phyloP scores from a whole-genome alignment of 257 asterid species.

The Oldenlandia corymbosa region DNA sequence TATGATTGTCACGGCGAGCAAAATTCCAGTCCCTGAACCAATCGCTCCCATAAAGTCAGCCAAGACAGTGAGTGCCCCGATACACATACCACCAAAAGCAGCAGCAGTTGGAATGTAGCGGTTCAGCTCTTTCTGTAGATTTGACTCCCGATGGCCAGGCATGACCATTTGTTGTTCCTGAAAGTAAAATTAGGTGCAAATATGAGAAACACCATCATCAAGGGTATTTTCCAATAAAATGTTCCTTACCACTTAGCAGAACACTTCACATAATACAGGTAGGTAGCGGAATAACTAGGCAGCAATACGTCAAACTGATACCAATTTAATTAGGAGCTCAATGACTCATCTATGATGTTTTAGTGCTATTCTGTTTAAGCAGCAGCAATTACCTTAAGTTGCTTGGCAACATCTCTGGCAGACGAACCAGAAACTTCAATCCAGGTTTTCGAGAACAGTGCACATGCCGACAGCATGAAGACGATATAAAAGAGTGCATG shows the following conservation, averaged over 20 bases:
- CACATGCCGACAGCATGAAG: constrained; percentile 88
- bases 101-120: constrained; percentile 93
- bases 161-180: constrained; percentile 99
- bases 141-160: constrained; percentile 91
- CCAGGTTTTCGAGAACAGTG: constrained; percentile 84
- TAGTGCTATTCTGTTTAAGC: neutral
- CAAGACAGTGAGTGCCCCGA: constrained; percentile 81
- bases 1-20: constrained; percentile 79
- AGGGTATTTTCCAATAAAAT: neutral
- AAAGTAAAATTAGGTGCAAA: too few relatives aligned
- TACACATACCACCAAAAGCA: constrained; percentile 88
- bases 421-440: constrained; percentile 94
- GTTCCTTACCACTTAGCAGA: neutral
- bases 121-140: constrained; percentile 77
- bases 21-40: constrained; percentile 87
- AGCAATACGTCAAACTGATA: neutral
- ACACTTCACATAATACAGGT: neutral
- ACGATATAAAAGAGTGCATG: constrained; percentile 77
- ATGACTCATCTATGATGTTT: neutral
- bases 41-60: constrained; percentile 95
- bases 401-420: constrained; percentile 86
- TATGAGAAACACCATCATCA: neutral
- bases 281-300: neutral
- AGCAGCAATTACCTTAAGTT: constrained; percentile 56
- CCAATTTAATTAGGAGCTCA: neutral